Percentiles rank a stretch among this genome's conserved stretches.
Conservation (phyloP, 2,329 filamentous ascomycete species). For the Apiospora sp. region DNA sequence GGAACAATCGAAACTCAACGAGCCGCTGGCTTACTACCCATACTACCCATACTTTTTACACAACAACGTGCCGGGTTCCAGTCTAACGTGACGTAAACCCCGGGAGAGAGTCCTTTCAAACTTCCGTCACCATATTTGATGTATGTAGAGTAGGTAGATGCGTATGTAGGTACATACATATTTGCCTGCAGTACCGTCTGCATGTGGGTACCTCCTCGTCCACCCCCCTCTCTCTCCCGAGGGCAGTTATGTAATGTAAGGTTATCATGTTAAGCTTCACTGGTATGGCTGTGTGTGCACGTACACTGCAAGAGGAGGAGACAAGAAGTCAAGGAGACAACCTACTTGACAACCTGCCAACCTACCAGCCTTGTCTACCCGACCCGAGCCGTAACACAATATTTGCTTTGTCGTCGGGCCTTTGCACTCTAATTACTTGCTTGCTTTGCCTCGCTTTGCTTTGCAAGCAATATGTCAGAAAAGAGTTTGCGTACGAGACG, state of each 20-base stretch:
- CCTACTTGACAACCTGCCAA: conserved; percentile 8
- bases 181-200: neutral
- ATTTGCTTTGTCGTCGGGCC: conserved; percentile 16
- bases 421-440: conserved; percentile 2
- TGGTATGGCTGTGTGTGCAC: neutral
- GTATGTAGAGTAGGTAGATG: neutral
- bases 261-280: neutral
- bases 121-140: neutral
- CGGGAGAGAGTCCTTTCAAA: neutral
- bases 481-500: conserved; percentile 21
- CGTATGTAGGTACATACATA: neutral
- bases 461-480: conserved; percentile 20
- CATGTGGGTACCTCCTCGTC: neutral
- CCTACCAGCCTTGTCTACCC: conserved; percentile 16
- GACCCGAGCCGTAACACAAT: conserved; percentile 19
- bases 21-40: neutral
- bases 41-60: neutral
- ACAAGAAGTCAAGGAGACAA: neutral
- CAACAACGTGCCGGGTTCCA: neutral
- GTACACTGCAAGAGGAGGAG: neutral
- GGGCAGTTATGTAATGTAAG: neutral
- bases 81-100: conserved; percentile 15
- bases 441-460: conserved; percentile 8
- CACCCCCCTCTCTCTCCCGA: neutral
- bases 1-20: conserved; percentile 25